Evolutionary conservation across 768 basidiomycete species (phyloP), one percentile per base, ranked within the genome.

Genomic region (Leccinum fibrillosum): DNA sequence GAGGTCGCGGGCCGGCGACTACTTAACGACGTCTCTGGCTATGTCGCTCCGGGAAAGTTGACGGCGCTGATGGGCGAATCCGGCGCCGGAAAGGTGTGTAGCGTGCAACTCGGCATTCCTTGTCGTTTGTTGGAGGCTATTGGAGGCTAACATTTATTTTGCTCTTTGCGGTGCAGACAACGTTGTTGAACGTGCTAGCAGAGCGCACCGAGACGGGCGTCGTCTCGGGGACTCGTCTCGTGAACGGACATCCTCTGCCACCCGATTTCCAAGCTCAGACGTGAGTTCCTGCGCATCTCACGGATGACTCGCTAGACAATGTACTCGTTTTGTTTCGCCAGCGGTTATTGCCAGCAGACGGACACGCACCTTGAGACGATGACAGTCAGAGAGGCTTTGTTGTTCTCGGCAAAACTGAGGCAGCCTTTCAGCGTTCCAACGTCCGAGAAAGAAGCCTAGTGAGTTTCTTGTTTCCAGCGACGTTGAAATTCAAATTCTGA

Each of bases 321-420:
- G 17, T 28, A 9, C 28, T 12, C 50, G 1, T 5, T 19, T 23
- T n/a, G 21, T 12, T 49, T 32, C 5, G 19, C 54, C 28, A 88
- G 86, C 50, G 92, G 90, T 0, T 95, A 93, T 66, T 90, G 88
- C 57, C 92, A 95, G 67, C 94, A 96, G 69, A 84, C 83, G 74
- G 91, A 93, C 64, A 88, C 86, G 0, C 92, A 94, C 72, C 79
- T 89, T 17, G 80, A 82, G 26, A 85, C 85, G 5, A 76, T 84
- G 23, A 92, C 90, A 2, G 91, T 94, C 6, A 79, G 89, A 42
- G 92, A 94, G 64, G 89, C 92, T 0, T 73, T 94, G 5, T 72
- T 83, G 35, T 88, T 92, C 73, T 93, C 91, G 6, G 92, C 92
- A 3, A 83, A 82, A 55, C 72, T 94, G 17, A 85, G 92, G 28